Base-by-base conservation (phyloP, 352 stramenopile species). In the Phytopythium ostracodes region DNA sequence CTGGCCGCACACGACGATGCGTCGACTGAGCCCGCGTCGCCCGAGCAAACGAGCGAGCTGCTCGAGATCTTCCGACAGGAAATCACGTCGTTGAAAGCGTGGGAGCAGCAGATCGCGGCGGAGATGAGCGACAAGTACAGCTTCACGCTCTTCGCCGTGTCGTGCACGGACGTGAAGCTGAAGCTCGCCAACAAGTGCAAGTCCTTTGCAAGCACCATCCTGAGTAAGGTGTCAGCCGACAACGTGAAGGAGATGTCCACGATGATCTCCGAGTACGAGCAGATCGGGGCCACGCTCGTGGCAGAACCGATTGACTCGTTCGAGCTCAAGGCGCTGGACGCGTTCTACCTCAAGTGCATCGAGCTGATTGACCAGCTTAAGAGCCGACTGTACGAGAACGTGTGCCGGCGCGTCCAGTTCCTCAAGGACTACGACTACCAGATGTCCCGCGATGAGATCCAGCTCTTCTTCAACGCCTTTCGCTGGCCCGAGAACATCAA, bases 401-500 rank as follows among this genome's bases (percentile, higher is more conserved):
- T 96, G 24, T 90, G 86, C 50, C 74, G 75, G 24, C 74, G 83
- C n/a, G 67, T 96, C 31, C 81, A 88, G 57, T 98, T 98, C 53
- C 73, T 98, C 8, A 87, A 97, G 24, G 77, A 88, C 35, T 89
- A 97, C 55, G 84, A 96, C 58, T 96, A 89, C 63, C 75, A 86
- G 20, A 88, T 96, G 71, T 72, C 74, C 20, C 77, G 91, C 0
- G 93, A 98, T 47, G 92, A 98, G 49, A 80, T 98, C 12, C 84
- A 96, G 64, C 73, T 96, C 25, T 95, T 98, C 59, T 92, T 96
- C 62, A 94, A 79, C 25, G 94, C 88, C 14, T 97, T 93, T 63
- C 77, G 87, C 10, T 98, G 92, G 93, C 92, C 93, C 10, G 84
- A 94, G 57, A 95, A 89, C 36, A 88, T 98, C 53, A 96, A 96